A percentile compares a stretch with the other conserved stretches of the same genome.
phyloP scores from a whole-genome alignment of 176 grass and related monocot genomes.

The Phoenix dactylifera region DNA sequence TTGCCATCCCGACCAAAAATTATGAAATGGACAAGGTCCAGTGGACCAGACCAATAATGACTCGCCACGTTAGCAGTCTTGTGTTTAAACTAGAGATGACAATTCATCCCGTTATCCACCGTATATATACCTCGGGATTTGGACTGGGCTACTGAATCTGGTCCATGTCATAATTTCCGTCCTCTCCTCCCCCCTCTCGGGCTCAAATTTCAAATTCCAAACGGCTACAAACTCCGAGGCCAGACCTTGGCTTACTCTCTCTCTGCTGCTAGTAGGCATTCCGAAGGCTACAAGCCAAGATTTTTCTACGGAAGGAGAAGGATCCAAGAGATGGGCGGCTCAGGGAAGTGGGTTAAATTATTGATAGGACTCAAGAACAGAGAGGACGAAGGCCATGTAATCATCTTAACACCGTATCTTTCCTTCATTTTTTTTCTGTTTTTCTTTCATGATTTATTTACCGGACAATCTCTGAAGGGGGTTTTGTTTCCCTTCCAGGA shows the following conservation, averaged over 20 bases:
- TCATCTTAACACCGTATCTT: neutral
- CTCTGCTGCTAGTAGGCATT: neutral
- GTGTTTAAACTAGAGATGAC: no score
- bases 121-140: no score
- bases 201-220: conserved; percentile 63
- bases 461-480: neutral
- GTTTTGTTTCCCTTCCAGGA: neutral
- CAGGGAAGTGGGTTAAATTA: conserved; percentile 83
- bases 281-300: neutral
- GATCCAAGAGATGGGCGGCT: conserved; percentile 35
- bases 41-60: no score
- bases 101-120: no score
- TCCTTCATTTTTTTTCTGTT: neutral
- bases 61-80: no score
- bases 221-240: conserved; percentile 27
- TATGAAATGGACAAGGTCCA: no score
- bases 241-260: neutral
- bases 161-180: no score
- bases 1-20: no score
- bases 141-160: no score
- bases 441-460: neutral
- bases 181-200: neutral
- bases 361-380: conserved; percentile 85
- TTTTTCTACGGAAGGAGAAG: conserved; percentile 10
- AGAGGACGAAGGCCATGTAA: conserved; percentile 60